Conservation (phyloP, 129 eudicot species). For the Sambucus nigra region DNA sequence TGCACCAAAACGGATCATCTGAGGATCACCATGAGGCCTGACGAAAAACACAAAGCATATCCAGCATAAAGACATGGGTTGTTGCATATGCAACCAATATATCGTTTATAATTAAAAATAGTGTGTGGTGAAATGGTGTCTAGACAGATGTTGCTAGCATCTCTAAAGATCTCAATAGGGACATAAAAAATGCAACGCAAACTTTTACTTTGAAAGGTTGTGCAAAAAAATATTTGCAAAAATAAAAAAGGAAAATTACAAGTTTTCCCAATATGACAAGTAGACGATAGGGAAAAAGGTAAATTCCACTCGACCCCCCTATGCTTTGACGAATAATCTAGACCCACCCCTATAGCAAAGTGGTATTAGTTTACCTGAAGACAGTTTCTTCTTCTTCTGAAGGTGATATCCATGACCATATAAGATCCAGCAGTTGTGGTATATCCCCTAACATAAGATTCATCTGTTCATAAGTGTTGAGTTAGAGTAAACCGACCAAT, state of each 20-base stretch:
- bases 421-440: slow-evolving; percentile 72
- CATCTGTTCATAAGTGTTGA: slow-evolving; percentile 53
- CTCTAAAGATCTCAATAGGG: background rate
- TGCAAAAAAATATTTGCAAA: background rate
- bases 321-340: background rate
- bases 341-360: background rate
- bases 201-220: too few species aligned
- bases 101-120: background rate
- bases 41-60: slow-evolving; percentile 16
- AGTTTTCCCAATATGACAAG: background rate
- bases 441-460: slow-evolving; percentile 83
- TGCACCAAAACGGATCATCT: slow-evolving; percentile 96
- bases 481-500: slow-evolving; percentile 17
- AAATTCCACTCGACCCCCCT: background rate
- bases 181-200: background rate
- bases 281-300: background rate
- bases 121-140: background rate
- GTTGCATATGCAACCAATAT: background rate
- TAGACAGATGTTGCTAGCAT: background rate
- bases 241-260: background rate
- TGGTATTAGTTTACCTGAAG: slow-evolving; percentile 45
- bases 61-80: slow-evolving; percentile 6
- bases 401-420: slow-evolving; percentile 94
- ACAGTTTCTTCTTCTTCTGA: slow-evolving; percentile 56
- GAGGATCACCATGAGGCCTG: slow-evolving; percentile 97